These are phyloP conservation scores for Astrothelium subdiscretum DNA, from an alignment of 495 filamentous ascomycete species.

Conservation along the genomic window DNA sequence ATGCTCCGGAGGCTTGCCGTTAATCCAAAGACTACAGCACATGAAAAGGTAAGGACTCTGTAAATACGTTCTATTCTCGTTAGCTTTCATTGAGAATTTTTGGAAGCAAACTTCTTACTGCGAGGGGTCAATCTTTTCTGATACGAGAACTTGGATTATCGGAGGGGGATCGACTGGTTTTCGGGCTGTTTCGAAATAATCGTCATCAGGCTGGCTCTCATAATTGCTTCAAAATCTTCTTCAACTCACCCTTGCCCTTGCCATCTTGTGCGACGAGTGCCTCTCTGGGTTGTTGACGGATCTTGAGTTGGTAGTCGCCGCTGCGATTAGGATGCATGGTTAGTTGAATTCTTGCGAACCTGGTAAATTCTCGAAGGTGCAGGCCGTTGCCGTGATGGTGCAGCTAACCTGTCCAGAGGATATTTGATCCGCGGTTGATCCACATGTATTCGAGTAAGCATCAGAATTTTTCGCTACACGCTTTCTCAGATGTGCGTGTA, in stretches of 20 bases:
- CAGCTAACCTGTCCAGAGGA: conserved; percentile 3
- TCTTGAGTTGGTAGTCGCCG: conserved; percentile 12
- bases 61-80: conserved; percentile 5
- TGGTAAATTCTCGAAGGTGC: not conserved
- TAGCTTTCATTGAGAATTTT: not conserved
- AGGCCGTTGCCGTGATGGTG: conserved; percentile 2
- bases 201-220: not conserved
- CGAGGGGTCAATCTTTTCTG: conserved; percentile 55
- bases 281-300: conserved; percentile 27
- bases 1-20: conserved; percentile 39
- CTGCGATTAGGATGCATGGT: conserved; percentile 8
- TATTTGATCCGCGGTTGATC: not conserved
- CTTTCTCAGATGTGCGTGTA: not conserved
- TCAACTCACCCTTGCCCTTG: conserved; percentile 27
- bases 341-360: conserved; percentile 1
- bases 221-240: not conserved
- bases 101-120: conserved; percentile 42
- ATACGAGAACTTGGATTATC: conserved; percentile 72
- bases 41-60: conserved; percentile 75
- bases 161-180: conserved; percentile 94
- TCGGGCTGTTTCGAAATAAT: conserved; percentile 48
- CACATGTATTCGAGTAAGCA: not conserved
- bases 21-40: conserved; percentile 57
- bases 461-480: not conserved
- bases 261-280: conserved; percentile 21